Base-by-base conservation (phyloP, 176 grass and related monocot genomes). In the Luzula sylvatica region DNA sequence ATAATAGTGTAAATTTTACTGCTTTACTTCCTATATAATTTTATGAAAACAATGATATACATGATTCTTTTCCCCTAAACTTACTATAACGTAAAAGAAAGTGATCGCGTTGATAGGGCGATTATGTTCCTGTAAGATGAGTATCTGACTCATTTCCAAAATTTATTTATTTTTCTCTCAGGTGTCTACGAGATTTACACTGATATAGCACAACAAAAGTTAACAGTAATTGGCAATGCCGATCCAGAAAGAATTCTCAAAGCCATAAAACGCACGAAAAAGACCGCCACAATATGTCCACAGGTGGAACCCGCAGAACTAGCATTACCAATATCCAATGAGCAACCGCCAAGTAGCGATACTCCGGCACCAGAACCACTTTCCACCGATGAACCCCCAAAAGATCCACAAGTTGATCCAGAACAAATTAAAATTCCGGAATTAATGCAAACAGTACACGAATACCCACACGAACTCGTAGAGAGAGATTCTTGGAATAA, bases 261-360 rank as follows among this genome's bases (percentile, higher is more conserved):
- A 69, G 83, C 83, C 30, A 88, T 95, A 64, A 95, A 68, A 82
- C 82, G 75, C 70, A 73, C 73, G 27, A 88, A 72, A 46, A 95
- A 72, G 62, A 47, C 70, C 4, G 77, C 90, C 8, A 88, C 80
- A 0, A 70, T 95, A 39, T 82, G 55, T 61, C 82, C 84, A 2
- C 80, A 82, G 64, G 72, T 69, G 0, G 50, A 86, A 3, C 77
- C 67, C 2, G 15, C 38, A 2, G 70, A 61, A 11, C 48, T 45
- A 38, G 21, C 46, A 20, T 57, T 49, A 14, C 68, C 82, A 0
- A 38, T 35, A 0, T 9, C 73, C 2, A 58, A 71, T 14, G 70
- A 16, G 24, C 45, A 35, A 14, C 22, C 76, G 24, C 52, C 77
- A 7, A n/a, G 72, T 2, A 75, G 71, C 3, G 40, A 49, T 0